A percentile compares a stretch with the other conserved stretches of the same genome.
These are phyloP conservation scores for Graphilbum ipis-grandicollis DNA, from an alignment of 2,329 filamentous ascomycete genomes.

Conservation along the genomic window DNA sequence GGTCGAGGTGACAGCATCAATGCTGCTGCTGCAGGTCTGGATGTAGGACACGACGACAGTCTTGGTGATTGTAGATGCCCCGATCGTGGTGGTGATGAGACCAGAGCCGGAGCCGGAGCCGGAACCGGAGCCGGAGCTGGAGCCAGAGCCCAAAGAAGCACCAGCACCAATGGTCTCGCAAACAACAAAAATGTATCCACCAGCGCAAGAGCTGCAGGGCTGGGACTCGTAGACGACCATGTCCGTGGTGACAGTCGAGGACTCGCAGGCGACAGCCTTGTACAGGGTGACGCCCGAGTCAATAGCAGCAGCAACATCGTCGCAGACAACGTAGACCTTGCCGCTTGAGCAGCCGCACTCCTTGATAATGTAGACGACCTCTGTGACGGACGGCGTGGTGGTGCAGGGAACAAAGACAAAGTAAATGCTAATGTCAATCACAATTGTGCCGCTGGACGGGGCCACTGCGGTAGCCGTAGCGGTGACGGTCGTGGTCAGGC, in stretches of 20 bases:
- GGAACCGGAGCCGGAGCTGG: not conserved
- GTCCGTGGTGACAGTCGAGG: not conserved
- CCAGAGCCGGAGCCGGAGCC: not conserved
- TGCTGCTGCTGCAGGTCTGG: no score
- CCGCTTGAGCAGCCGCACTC: conserved; percentile 3
- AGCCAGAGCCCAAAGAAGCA: not conserved
- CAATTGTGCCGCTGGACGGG: not conserved
- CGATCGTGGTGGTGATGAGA: no score
- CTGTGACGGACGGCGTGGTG: not conserved
- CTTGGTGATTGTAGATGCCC: no score
- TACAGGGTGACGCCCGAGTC: not conserved
- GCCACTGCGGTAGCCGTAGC: not conserved
- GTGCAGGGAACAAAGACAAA: conserved; percentile 3
- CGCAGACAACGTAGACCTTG: not conserved
- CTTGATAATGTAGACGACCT: conserved; percentile 4
- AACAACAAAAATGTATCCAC: conserved; percentile 1
- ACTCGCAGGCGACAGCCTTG: not conserved
- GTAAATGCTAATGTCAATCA: conserved; percentile 1
- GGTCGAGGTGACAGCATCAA: no score
- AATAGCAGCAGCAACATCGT: not conserved
- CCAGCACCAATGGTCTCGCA: not conserved
- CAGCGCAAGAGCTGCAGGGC: conserved; percentile 1
- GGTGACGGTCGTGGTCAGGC: not conserved
- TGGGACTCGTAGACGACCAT: not conserved
- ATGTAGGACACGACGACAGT: no score